Evolutionary conservation across 306 rosid species (phyloP), one percentile per base, ranked within the genome.

Genomic region (Medicago ruthenica): DNA sequence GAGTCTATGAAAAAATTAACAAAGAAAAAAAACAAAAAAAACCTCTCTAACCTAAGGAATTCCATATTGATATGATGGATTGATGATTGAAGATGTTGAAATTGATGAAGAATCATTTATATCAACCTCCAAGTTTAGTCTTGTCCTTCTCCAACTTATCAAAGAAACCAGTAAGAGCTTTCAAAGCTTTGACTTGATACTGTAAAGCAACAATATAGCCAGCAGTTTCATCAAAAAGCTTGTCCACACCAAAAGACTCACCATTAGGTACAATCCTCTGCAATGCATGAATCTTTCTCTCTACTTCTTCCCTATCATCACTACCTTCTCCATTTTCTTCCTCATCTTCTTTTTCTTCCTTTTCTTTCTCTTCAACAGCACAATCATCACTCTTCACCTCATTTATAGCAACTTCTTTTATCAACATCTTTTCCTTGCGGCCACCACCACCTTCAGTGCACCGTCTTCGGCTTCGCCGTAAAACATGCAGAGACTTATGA

Each of bases 241-340:
- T 81, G 82, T 92, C 98, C 9, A 87, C 92, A 2, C 85, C 97
- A 2, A 85, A 82, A 4, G 88, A 81, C 41, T 87, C 97, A 0
- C 97, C 96, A 5, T 91, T 91, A 0, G 98, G 98, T 27, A 95
- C 97, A 58, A 95, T 87, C 85, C 78, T 89, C 90, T 95, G 93
- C 84, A 95, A 85, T 72, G 97, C 91, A 69, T 86, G 76, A 20
- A 95, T 95, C 93, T 88, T 95, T 58, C 58, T 79, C 86, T 89
- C 96, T 66, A 95, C 87, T 73, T 88, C 93, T 42, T 83, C 97
- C 27, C 80, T 90, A 4, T 89, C 96, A 9, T 84, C 87, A 0
- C 16, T 81, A 3, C 73, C 90, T 7, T 60, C n/a, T n/a, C n/a
- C n/a, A n/a, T n/a, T n/a, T n/a, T n/a, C 76, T 0, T 37, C 81